These are phyloP conservation scores for Symbiodinium pilosum DNA, from an alignment of 73 alveolate species.

Conservation along the genomic window DNA sequence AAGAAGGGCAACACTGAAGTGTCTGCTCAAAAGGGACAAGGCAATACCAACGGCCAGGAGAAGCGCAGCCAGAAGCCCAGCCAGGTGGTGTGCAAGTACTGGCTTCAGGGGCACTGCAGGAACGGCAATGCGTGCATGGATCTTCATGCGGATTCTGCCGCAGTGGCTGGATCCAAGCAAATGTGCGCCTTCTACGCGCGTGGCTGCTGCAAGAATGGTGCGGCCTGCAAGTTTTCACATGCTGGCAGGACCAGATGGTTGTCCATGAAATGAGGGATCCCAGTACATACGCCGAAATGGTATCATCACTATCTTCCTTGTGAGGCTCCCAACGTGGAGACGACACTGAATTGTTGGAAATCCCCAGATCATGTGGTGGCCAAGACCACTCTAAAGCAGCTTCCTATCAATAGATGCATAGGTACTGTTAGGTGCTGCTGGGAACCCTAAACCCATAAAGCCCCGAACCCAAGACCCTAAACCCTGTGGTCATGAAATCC, in stretches of 20 bases:
- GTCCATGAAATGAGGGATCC: too few species aligned
- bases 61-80: not conserved
- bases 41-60: not conserved
- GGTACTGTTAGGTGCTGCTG: too few species aligned
- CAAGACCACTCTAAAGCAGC: too few species aligned
- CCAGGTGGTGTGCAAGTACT: constrained; percentile 23
- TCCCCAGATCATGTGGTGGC: too few species aligned
- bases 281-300: too few species aligned
- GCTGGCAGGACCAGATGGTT: not conserved
- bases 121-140: constrained; percentile 6
- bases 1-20: not conserved
- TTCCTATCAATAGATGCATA: too few species aligned
- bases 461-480: too few species aligned
- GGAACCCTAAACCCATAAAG: too few species aligned
- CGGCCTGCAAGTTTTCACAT: not conserved
- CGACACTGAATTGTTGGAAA: too few species aligned
- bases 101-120: constrained; percentile 14
- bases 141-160: not conserved
- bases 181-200: not conserved
- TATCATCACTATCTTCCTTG: too few species aligned
- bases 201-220: not conserved
- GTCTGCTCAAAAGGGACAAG: not conserved
- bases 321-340: too few species aligned
- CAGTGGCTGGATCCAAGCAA: not conserved
- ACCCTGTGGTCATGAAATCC: too few species aligned